These are phyloP conservation scores for Russula dissimulans DNA, from an alignment of 768 basidiomycete genomes.

Conservation along the genomic window DNA sequence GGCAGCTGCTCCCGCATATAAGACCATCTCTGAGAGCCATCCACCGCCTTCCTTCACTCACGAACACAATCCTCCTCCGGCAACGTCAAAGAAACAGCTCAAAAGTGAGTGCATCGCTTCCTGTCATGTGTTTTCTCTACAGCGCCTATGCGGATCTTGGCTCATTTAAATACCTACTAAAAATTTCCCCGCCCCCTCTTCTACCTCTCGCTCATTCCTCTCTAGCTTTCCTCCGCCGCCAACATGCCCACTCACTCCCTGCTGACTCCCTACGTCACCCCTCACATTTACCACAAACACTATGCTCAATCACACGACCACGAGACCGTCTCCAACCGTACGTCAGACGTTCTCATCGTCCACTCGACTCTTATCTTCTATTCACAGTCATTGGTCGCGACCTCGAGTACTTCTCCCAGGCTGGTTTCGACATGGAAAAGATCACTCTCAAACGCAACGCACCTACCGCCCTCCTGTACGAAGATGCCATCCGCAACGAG, in stretches of 20 bases:
- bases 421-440: conserved; percentile 97
- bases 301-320: conserved; percentile 69
- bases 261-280: conserved; percentile 78
- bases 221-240: conserved; percentile 11
- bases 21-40: background rate
- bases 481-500: conserved; percentile 97
- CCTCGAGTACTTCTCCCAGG: conserved; percentile 95
- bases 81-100: too few species aligned
- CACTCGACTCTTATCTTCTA: conserved; percentile 2
- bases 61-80: background rate
- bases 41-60: background rate
- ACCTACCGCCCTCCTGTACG: conserved; percentile 82
- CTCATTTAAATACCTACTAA: background rate
- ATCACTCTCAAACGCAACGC: conserved; percentile 95
- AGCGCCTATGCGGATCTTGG: conserved; percentile 9
- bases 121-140: conserved; percentile 1
- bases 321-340: conserved; percentile 52
- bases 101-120: background rate
- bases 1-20: conserved; percentile 9
- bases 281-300: conserved; percentile 81
- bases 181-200: background rate
- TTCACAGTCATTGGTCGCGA: conserved; percentile 79
- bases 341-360: conserved; percentile 22
- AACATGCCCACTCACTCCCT: conserved; percentile 62
- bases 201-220: background rate